These are phyloP conservation scores for Podila epigama DNA, from an alignment of 192 early-diverging fungal genomes.

Conservation along the genomic window DNA sequence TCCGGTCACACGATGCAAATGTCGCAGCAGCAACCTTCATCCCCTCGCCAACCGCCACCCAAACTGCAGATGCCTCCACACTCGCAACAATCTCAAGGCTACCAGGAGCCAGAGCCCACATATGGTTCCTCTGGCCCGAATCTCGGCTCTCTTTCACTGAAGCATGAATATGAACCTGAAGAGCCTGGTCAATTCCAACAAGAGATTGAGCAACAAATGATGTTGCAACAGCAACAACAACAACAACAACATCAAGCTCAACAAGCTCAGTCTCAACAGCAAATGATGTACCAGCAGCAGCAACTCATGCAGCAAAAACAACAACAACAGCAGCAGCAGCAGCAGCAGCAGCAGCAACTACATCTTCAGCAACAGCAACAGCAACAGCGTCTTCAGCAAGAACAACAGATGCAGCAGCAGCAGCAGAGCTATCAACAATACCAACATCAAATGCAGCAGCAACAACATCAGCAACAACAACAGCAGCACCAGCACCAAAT, in stretches of 20 bases:
- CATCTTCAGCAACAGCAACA: constrained; percentile 61
- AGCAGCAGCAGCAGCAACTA: constrained; percentile 40
- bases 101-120: constrained; percentile 43
- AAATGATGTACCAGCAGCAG: constrained; percentile 18
- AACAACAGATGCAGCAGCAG: constrained; percentile 53
- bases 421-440: constrained; percentile 51
- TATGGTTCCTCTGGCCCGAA: constrained; percentile 57
- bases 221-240: constrained; percentile 21
- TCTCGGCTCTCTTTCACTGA: constrained; percentile 49
- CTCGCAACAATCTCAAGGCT: constrained; percentile 31
- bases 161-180: constrained; percentile 40
- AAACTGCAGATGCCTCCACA: constrained; percentile 43
- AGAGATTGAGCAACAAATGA: constrained; percentile 59
- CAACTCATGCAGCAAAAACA: constrained; percentile 10
- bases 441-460: constrained; percentile 47
- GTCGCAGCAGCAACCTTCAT: constrained; percentile 22
- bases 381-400: constrained; percentile 42
- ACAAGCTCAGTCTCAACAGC: constrained; percentile 16
- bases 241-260: constrained; percentile 30
- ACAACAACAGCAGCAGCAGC: constrained; percentile 49
- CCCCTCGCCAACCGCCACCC: constrained; percentile 38
- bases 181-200: constrained; percentile 33
- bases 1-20: neutral
- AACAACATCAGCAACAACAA: constrained; percentile 37
- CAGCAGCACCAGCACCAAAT: constrained; percentile 49